phyloP scores from a whole-genome alignment of 129 eudicot species.

The Helichrysum umbraculigerum region DNA sequence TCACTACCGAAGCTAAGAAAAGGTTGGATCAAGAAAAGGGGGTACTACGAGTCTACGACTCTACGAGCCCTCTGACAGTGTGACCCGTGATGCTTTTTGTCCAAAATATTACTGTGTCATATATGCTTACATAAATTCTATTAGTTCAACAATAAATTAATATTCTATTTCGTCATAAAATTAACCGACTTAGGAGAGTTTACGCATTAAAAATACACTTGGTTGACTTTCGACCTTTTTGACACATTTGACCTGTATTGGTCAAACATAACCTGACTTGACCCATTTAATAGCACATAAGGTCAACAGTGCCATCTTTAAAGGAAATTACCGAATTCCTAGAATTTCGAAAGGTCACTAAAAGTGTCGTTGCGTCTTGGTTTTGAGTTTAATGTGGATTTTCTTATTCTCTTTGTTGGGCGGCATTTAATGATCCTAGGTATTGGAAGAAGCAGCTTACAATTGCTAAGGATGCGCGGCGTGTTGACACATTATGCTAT shows the following conservation, averaged over 20 bases:
- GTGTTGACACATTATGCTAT: slow-evolving; percentile 67
- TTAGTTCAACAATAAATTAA: no score
- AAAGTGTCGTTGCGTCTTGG: neutral
- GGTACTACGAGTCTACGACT: no score
- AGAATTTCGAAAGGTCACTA: neutral
- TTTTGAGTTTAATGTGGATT: slow-evolving; percentile 6
- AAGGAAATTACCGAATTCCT: no score
- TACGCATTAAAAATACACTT: neutral
- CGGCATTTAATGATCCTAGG: slow-evolving; percentile 38
- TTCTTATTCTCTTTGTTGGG: slow-evolving; percentile 2
- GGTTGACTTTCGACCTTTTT: neutral
- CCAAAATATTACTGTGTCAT: no score
- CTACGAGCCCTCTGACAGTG: no score
- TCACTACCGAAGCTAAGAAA: neutral
- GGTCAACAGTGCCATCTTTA: neutral
- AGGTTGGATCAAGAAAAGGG: neutral
- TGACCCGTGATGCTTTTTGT: no score
- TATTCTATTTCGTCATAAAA: neutral
- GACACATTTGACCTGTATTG: neutral
- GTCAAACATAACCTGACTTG: neutral
- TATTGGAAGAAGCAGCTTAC: slow-evolving; percentile 79
- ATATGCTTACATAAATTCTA: no score
- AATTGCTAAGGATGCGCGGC: slow-evolving; percentile 72
- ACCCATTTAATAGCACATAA: neutral
- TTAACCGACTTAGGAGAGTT: neutral